Base-by-base conservation (phyloP, 2,329 filamentous ascomycete genomes). In the Thermomyces lanuginosus region DNA sequence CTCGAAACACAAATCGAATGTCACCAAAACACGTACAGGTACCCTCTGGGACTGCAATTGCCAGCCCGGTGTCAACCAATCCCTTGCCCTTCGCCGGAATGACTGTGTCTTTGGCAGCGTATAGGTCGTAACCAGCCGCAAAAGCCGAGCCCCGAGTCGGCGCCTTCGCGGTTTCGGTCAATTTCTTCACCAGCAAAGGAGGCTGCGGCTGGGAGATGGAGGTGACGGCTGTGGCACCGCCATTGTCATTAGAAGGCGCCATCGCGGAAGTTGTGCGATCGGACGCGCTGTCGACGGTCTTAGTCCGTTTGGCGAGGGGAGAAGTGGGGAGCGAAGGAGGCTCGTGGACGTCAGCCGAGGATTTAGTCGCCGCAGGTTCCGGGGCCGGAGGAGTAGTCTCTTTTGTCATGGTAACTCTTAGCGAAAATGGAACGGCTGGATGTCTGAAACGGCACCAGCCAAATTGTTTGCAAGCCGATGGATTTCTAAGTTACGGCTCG, bases 71-170 rank as follows among this genome's bases (percentile, higher is more conserved):
- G 43, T 84, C 78, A 19, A 95, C 83, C 16, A 93, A 60, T 1
- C 63, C 82, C 57, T 92, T 83, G 39, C 83, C 84, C 33, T 80
- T 66, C 2, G 78, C 72, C 0, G 84, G 84, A 30, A 98, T 74
- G 2, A 69, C 66, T 3, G 74, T 76, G 19, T 76, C 69, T 45
- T 71, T 70, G 2, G 82, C 69, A 27, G 63, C 76, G 56, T 93
- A 95, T 32, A 98, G 49, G 55, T 98, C 89, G 58, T 95, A 95
- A 18, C 89, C 89, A 1, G 89, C 89, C 1, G 89, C 81, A 46
- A 80, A 84, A 27, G 74, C 76, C 39, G 80, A 91, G 39, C 89
- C 89, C 29, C 86, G 74, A 0, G 82, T 95, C 7, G 89, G 89
- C 13, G 84, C 65, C 24, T 67, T 69, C n/a, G 76, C 89, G 36